Evolutionary conservation across 2,329 filamentous ascomycete species (phyloP), one percentile per base, ranked within the genome.

Genomic region (Biscogniauxia sp.): DNA sequence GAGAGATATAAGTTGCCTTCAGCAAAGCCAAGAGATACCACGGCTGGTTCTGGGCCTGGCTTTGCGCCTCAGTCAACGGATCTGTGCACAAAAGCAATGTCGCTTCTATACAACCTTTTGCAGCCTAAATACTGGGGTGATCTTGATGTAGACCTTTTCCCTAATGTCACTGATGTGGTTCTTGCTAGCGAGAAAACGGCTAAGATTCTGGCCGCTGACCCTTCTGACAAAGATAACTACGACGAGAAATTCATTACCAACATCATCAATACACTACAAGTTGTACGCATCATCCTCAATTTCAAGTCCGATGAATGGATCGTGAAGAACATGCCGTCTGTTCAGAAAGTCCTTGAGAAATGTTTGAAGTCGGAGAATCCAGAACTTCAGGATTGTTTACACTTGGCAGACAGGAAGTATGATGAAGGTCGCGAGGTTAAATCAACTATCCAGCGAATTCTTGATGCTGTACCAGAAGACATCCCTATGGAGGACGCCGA

Each of bases 301-400:
- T 88, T 89, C 64, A 96, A 97, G 75, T 81, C 91, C 0, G 89
- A 97, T 70, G 92, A 97, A 2, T 99, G 95, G 95, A 88, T 98
- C 45, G 78, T 93, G 56, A 87, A 87, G 69, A 91, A 92, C 65
- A 84, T 96, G 68, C 77, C 88, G 0, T 81, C 87, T 26, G 82
- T 98, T 26, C 92, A 97, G 74, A 96, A 92, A 72, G 86, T 98
- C 13, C 78, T 98, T 15, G 93, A 97, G 64, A 97, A 96, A 78
- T 87, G 91, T 13, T 78, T 99, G 57, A 92, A 91, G 69, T 94
- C 89, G 2, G 94, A 98, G 66, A 91, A 93, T 65, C 86, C 92
- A 0, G 95, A 99, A 72, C 87, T 99, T 8, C 96, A 99, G 69
- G 94, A 98, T 71, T 97, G 91, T 71, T 79, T 98, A 32, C 92